Evolutionary conservation across 1,139 yeast species (phyloP), one percentile per base, ranked within the genome.

Genomic region (Pichia sp.): DNA sequence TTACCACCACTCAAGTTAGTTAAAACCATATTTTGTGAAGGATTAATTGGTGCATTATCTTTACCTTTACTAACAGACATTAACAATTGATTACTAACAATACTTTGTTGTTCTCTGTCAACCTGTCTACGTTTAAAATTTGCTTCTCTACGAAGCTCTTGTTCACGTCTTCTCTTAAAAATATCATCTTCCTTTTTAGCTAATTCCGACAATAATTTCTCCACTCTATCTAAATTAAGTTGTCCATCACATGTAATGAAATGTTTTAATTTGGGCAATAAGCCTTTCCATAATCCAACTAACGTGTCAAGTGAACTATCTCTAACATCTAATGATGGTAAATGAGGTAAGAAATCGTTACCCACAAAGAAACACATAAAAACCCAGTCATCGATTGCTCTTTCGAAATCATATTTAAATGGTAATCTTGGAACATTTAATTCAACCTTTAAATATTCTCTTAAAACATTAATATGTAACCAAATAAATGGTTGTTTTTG

Each of bases 341-440:
- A 73, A 70, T 93, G 99, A 2, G 99, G 99, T 65, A 95, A 75
- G 75, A 95, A 95, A 80, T 95, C 99, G 67, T 95, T 95, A 68
- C 99, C 99, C 54, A 93, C 96, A 67, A 95, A 95, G 73, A 95
- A 95, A 77, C 98, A 93, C 91, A 95, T 86, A 61, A 95, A 95
- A 19, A 95, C 91, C 99, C 99, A 95, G 71, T 95, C 99, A 67
- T 95, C 99, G 56, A 95, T 84, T 3, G 98, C 97, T 54, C 99
- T 77, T 70, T 95, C 99, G 56, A 90, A 70, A 66, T 93, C 97
- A 70, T 86, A 90, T 19, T 83, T 79, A 62, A 87, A 85, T 1
- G 89, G 77, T 33, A 85, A 67, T 46, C 84, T 76, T 2, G 91
- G 89, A 31, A 87, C 80, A 55, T 73, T 76, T 51, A 95, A 74